Conservation (phyloP, 768 basidiomycete genomes). For the Trichaptum fuscoviolaceum region DNA sequence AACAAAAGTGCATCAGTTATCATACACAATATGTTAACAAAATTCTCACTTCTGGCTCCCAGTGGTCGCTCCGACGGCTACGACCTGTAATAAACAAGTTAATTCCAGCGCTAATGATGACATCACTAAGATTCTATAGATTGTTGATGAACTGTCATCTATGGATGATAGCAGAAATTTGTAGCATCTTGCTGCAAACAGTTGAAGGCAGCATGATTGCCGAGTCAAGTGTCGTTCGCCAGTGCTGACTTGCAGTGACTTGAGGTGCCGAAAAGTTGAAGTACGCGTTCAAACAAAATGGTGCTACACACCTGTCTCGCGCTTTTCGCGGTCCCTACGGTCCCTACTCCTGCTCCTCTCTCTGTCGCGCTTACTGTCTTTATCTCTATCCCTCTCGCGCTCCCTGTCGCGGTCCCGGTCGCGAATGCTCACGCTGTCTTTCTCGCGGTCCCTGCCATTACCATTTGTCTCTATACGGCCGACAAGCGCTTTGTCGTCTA, state of each 20-base stretch:
- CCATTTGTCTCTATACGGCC: constrained; percentile 24
- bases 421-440: constrained; percentile 29
- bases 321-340: constrained; percentile 37
- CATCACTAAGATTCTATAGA: neutral
- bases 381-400: constrained; percentile 41
- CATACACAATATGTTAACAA: neutral
- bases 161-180: neutral
- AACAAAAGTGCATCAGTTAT: neutral
- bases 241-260: too few relatives aligned
- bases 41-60: constrained; percentile 76
- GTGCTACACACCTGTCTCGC: constrained; percentile 47
- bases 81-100: constrained; percentile 24
- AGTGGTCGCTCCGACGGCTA: constrained; percentile 58
- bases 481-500: constrained; percentile 52
- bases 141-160: neutral
- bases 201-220: neutral
- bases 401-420: constrained; percentile 41
- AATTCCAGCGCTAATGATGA: neutral
- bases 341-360: constrained; percentile 40
- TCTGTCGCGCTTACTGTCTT: constrained; percentile 40
- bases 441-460: constrained; percentile 37
- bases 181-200: neutral
- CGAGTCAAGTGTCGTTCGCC: neutral
- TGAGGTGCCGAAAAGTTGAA: constrained; percentile 32
- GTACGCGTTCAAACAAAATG: constrained; percentile 1